Evolutionary conservation across 2,329 filamentous ascomycete genomes (phyloP).

Genomic region (Emergomyces orientalis): DNA sequence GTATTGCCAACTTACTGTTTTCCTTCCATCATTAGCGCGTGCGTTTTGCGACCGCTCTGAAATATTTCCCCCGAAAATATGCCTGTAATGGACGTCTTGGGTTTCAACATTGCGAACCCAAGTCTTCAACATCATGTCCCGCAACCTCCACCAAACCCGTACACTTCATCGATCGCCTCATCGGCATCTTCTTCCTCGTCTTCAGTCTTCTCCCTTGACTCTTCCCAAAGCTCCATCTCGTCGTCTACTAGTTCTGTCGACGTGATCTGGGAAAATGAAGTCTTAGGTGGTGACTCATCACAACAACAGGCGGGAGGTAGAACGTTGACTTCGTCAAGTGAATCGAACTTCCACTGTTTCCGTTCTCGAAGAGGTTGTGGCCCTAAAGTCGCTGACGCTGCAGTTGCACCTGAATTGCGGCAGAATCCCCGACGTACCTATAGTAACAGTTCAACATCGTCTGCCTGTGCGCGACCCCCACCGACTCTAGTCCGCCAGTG

Average conservation of each 20-base stretch:
- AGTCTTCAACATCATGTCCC: slow-evolving; percentile 23
- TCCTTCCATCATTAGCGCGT: background rate
- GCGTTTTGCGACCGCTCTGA: slow-evolving; percentile 3
- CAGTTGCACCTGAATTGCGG: slow-evolving; percentile 34
- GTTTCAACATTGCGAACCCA: slow-evolving; percentile 33
- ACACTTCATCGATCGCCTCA: slow-evolving; percentile 61
- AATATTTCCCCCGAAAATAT: slow-evolving; percentile 28
- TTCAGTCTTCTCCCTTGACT: slow-evolving; percentile 69
- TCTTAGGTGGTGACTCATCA: slow-evolving; percentile 17
- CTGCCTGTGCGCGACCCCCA: slow-evolving; percentile 52
- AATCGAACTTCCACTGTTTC: slow-evolving; percentile 19
- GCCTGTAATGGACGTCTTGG: slow-evolving; percentile 38
- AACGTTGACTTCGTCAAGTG: slow-evolving; percentile 18
- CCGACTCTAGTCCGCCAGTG: slow-evolving; percentile 74
- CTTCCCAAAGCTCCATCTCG: slow-evolving; percentile 60
- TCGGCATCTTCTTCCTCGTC: slow-evolving; percentile 67
- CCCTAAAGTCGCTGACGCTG: slow-evolving; percentile 25
- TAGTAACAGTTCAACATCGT: slow-evolving; percentile 46
- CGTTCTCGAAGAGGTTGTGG: slow-evolving; percentile 23
- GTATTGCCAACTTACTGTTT: background rate
- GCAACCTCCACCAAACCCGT: slow-evolving; percentile 44
- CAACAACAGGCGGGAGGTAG: slow-evolving; percentile 18
- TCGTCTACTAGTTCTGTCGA: slow-evolving; percentile 57
- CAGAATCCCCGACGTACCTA: slow-evolving; percentile 46
- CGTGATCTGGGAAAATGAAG: slow-evolving; percentile 36